Evolutionary conservation across 2,329 filamentous ascomycete genomes (phyloP), one percentile per base, ranked within the genome.

Genomic region (Davidsoniella virescens): DNA sequence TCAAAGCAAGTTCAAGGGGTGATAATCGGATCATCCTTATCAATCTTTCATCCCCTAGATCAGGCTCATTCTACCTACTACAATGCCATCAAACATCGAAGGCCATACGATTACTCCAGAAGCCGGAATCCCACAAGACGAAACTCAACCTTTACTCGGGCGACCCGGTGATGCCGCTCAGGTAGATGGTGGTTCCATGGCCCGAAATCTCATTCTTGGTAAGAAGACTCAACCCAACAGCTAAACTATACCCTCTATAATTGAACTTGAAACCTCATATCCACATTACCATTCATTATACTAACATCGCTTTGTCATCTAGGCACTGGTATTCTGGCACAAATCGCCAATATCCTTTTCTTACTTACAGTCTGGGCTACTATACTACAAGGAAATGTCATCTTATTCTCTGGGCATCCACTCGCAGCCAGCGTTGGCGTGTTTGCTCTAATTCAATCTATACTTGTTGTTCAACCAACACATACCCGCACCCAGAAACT

Each of bases 321-420:
- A 92, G 87, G 87, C 55, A 94, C 87, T 14, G 90, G 78, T 51
- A 72, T 82, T 54, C 65, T 95, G 54, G 84, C 87, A 39, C 87
- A 95, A 65, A 73, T 76, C 41, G 90, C 87, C 51, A 76, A 81
- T 50, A 68, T 86, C 65, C 75, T 94, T 55, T 75, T 95, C 55
- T 69, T 79, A 45, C 76, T 77, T 36, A 76, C 90, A 51, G 72
- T 94, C 56, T 94, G 87, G 86, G 76, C 77, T 43, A 75, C 75
- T 51, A 75, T 95, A 56, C 77, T 94, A 61, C 74, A 78, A 40
- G 71, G 80, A 50, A 64, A 68, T 26, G 61, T 93, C 54, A 84
- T 85, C 38, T 78, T 94, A 58, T 94, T 96, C 73, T 87, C 86
- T 16, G 78, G 82, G 7, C 90, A 96, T 64, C 90, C 90, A 6